Conservation (phyloP, 1,284 basidiomycete species). For the Cutaneotrichosporon curvatum region DNA sequence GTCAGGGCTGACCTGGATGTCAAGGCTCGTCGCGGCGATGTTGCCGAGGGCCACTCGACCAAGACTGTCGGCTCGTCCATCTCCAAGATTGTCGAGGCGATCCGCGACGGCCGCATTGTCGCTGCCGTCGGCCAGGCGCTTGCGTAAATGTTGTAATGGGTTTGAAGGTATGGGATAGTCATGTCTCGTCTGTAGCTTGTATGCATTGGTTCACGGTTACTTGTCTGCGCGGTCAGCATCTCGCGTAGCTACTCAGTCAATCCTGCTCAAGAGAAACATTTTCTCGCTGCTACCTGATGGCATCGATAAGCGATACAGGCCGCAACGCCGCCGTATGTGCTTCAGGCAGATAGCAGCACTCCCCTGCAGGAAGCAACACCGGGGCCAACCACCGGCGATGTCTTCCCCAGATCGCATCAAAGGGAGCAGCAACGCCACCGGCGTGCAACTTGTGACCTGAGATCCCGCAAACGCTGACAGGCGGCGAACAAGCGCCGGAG, state of each 20-base stretch:
- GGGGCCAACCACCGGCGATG: too few relatives aligned
- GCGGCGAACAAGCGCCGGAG: too few relatives aligned
- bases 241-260: not conserved
- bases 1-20: slow-evolving; percentile 13
- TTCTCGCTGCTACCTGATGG: too few relatives aligned
- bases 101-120: slow-evolving; percentile 15
- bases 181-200: not conserved
- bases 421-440: too few relatives aligned
- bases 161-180: not conserved
- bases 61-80: slow-evolving; percentile 9
- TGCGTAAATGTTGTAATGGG: not conserved
- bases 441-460: too few relatives aligned
- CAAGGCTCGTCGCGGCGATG: slow-evolving; percentile 14
- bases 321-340: too few relatives aligned
- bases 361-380: too few relatives aligned
- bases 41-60: slow-evolving; percentile 10
- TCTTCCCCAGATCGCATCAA: too few relatives aligned
- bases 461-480: too few relatives aligned
- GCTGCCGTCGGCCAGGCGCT: slow-evolving; percentile 9
- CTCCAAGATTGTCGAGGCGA: slow-evolving; percentile 13
- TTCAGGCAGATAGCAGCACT: too few relatives aligned
- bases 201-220: not conserved
- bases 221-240: not conserved
- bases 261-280: not conserved
- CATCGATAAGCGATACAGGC: too few relatives aligned